phyloP scores from a whole-genome alignment of 768 basidiomycete species.

The Pleurotus sapidus region DNA sequence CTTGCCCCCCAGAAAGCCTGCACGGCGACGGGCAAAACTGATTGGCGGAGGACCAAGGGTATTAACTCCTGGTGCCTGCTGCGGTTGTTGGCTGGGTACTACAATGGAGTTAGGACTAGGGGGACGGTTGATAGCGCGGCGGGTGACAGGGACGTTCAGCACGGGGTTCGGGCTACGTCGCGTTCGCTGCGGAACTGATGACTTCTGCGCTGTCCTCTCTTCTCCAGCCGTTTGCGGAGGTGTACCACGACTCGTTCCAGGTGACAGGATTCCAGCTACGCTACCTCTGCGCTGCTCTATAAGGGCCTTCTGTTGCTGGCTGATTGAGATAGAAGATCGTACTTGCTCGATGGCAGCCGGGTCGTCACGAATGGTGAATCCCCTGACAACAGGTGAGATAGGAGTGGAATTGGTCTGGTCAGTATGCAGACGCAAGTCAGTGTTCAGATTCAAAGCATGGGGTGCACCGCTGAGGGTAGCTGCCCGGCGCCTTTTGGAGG shows the following conservation, averaged over 20 bases:
- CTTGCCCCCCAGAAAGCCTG: slow-evolving; percentile 53
- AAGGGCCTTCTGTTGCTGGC: slow-evolving; percentile 70
- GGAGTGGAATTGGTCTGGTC: slow-evolving; percentile 51
- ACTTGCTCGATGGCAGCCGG: slow-evolving; percentile 57
- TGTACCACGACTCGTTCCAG: slow-evolving; percentile 23
- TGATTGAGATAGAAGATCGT: slow-evolving; percentile 58
- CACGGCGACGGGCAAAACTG: slow-evolving; percentile 75
- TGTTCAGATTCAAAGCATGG: slow-evolving; percentile 42
- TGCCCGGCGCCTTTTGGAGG: slow-evolving; percentile 65
- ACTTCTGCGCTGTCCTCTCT: slow-evolving; percentile 22
- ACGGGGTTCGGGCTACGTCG: slow-evolving; percentile 36
- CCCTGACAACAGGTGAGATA: slow-evolving; percentile 66
- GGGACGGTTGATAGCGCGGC: slow-evolving; percentile 28
- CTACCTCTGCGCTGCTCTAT: slow-evolving; percentile 71
- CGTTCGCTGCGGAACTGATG: slow-evolving; percentile 20
- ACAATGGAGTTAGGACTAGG: slow-evolving; percentile 29
- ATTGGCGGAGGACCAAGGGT: slow-evolving; percentile 69
- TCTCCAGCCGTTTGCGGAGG: slow-evolving; percentile 25
- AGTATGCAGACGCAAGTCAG: slow-evolving; percentile 38
- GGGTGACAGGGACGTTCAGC: slow-evolving; percentile 16
- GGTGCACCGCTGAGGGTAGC: slow-evolving; percentile 60
- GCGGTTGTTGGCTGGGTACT: slow-evolving; percentile 22
- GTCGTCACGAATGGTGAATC: slow-evolving; percentile 61
- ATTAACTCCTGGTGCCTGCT: slow-evolving; percentile 22
- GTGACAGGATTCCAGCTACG: slow-evolving; percentile 37